Conservation (phyloP, 768 basidiomycete species). For the Boletus subcaerulescens region DNA sequence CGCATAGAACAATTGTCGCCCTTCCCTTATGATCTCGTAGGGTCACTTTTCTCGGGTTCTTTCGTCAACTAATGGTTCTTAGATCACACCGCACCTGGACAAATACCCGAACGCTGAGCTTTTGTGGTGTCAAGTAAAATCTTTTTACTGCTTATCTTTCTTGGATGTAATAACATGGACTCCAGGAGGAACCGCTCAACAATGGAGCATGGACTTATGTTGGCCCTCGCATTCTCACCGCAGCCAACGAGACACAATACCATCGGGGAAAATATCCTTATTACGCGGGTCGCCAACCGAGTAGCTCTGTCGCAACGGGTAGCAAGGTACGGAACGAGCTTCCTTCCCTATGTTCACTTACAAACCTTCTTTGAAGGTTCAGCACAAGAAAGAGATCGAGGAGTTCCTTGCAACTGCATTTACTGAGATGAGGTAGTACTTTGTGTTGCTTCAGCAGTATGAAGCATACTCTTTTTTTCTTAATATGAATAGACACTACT, state of each 20-base stretch:
- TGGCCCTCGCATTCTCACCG: slow-evolving; percentile 89
- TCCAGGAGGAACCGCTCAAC: slow-evolving; percentile 90
- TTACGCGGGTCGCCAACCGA: slow-evolving; percentile 92
- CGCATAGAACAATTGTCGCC: slow-evolving; percentile 94
- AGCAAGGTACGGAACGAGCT: slow-evolving; percentile 61
- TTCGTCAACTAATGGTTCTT: slow-evolving; percentile 8
- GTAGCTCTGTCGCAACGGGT: slow-evolving; percentile 88
- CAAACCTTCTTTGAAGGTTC: slow-evolving; percentile 39
- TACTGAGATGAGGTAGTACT: slow-evolving; percentile 19
- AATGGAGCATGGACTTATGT: slow-evolving; percentile 98
- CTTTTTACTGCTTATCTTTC: background rate
- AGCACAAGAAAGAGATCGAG: slow-evolving; percentile 92
- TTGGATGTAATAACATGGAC: slow-evolving; percentile 1
- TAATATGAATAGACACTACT: slow-evolving; percentile 3
- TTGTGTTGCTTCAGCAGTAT: background rate
- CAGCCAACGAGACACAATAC: slow-evolving; percentile 85
- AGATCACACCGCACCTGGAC: slow-evolving; percentile 93
- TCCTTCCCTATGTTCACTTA: background rate
- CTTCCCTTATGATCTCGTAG: slow-evolving; percentile 92
- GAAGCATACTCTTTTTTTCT: background rate
- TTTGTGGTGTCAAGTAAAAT: slow-evolving; percentile 80
- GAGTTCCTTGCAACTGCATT: slow-evolving; percentile 66
- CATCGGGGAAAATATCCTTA: slow-evolving; percentile 88
- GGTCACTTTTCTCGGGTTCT: slow-evolving; percentile 22
- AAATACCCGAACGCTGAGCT: slow-evolving; percentile 93